Conservation (phyloP, 2,329 filamentous ascomycete genomes). For the Microascus cirrosus region DNA sequence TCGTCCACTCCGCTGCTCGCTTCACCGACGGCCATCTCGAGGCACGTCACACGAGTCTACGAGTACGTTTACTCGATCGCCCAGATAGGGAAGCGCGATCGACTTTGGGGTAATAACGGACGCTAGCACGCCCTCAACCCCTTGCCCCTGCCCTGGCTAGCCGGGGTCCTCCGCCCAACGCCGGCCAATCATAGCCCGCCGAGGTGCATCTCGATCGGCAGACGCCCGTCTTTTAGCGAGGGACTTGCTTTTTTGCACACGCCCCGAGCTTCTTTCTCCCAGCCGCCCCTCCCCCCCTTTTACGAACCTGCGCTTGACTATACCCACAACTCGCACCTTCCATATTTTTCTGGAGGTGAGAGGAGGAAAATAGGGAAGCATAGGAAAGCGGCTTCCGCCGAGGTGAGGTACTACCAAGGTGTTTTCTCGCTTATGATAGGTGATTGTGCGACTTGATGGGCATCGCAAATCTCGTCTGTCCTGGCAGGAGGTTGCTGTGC, state of each 20-base stretch:
- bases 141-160: not conserved
- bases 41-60: not conserved
- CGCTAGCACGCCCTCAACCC: not conserved
- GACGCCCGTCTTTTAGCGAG: not conserved
- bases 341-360: not conserved
- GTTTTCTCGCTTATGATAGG: not conserved
- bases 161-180: not conserved
- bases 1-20: not conserved
- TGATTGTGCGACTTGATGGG: not conserved
- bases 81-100: not conserved
- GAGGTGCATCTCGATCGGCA: not conserved
- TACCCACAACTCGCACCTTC: not conserved
- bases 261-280: not conserved
- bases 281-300: not conserved
- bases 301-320: too few relatives aligned
- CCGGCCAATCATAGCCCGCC: not conserved
- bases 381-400: not conserved
- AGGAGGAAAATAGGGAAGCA: not conserved
- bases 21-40: not conserved
- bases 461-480: not conserved
- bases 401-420: not conserved
- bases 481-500: not conserved
- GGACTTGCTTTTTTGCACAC: not conserved
- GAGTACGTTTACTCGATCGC: too few relatives aligned
- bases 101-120: not conserved